Evolutionary conservation across 495 filamentous ascomycete genomes (phyloP), one percentile per base, ranked within the genome.

Genomic region (Trichocladium uniseriatum): DNA sequence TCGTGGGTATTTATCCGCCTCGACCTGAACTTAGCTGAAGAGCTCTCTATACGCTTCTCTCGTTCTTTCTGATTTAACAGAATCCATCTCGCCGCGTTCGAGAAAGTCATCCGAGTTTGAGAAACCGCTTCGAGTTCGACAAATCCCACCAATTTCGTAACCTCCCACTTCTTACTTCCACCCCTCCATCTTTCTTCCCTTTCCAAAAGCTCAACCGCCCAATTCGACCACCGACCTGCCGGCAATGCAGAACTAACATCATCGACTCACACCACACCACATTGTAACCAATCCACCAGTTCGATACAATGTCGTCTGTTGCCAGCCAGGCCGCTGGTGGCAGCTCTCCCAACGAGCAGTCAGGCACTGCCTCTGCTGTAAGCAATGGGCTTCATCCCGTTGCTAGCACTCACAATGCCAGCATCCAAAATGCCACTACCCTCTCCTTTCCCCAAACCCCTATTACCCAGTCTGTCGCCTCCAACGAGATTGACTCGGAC

Each of bases 351-450:
- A 19, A n/a, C 16, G n/a, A 28, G 32, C 47, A 49, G 47, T 43
- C 47, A 19, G 38, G 47, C 14, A 49, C 47, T 49, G 31, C 39
- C 14, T 1, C 5, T 37, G 47, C 39, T 49, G 47, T 43, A 36
- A 41, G 10, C 20, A 21, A 14, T 7, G 31, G 24, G 39, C 9
- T 35, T 27, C 27, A 15, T 43, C 22, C 31, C 32, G 10, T 31
- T 29, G 21, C 38, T 6, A 10, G 43, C 38, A 19, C 39, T 32
- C 13, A 32, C 31, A 14, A 32, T 2, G 5, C 31, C 11, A 10
- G 13, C 13, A 32, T 11, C 10, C 31, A 5, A 14, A 32, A 32
- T 32, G 13, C 11, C 31, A 32, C 10, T 29, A 10, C 27, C 27
- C 27, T 32, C 28, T 27, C 28, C 35, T n/a, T 18, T 5, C 37